A percentile compares a stretch with the other conserved stretches of the same genome.
phyloP scores from a whole-genome alignment of 2,329 filamentous ascomycete genomes.

The Paraphaeosphaeria minitans region DNA sequence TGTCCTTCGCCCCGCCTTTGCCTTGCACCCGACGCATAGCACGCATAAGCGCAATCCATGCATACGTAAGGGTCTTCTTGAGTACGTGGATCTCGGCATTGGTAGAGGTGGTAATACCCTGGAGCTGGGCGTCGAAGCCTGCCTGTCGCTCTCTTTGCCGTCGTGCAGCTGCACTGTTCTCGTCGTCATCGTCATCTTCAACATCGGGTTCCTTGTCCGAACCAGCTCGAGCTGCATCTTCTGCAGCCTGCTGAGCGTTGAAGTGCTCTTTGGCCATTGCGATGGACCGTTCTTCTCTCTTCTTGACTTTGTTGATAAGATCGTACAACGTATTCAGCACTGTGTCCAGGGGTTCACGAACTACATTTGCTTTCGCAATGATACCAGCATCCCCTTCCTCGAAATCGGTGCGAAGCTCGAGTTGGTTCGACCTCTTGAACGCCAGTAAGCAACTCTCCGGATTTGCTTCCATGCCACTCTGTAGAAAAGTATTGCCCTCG shows the following conservation, averaged over 20 bases:
- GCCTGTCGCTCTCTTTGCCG: slow-evolving; percentile 55
- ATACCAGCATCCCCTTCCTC: slow-evolving; percentile 76
- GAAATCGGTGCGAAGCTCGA: slow-evolving; percentile 77
- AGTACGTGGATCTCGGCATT: slow-evolving; percentile 75
- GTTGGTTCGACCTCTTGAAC: slow-evolving; percentile 84
- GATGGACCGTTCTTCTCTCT: slow-evolving; percentile 67
- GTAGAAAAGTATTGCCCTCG: slow-evolving; percentile 78
- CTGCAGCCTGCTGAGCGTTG: slow-evolving; percentile 52
- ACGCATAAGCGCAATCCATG: slow-evolving; percentile 93
- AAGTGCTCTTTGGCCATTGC: slow-evolving; percentile 61
- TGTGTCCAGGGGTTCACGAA: slow-evolving; percentile 82
- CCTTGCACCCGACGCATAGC: slow-evolving; percentile 95
- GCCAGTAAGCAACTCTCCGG: slow-evolving; percentile 91
- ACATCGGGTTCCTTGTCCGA: slow-evolving; percentile 47
- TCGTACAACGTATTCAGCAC: slow-evolving; percentile 88
- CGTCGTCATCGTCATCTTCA: slow-evolving; percentile 60
- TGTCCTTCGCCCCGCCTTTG: slow-evolving; percentile 62
- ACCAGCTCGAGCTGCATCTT: slow-evolving; percentile 45
- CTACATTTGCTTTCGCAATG: slow-evolving; percentile 68
- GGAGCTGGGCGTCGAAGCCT: slow-evolving; percentile 60
- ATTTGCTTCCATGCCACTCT: slow-evolving; percentile 84
- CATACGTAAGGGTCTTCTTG: slow-evolving; percentile 84
- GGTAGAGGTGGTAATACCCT: slow-evolving; percentile 67
- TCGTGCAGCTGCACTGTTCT: slow-evolving; percentile 37
- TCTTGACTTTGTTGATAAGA: slow-evolving; percentile 72